phyloP scores from a whole-genome alignment of 306 rosid genomes.

The Cicer pinnatifidum region DNA sequence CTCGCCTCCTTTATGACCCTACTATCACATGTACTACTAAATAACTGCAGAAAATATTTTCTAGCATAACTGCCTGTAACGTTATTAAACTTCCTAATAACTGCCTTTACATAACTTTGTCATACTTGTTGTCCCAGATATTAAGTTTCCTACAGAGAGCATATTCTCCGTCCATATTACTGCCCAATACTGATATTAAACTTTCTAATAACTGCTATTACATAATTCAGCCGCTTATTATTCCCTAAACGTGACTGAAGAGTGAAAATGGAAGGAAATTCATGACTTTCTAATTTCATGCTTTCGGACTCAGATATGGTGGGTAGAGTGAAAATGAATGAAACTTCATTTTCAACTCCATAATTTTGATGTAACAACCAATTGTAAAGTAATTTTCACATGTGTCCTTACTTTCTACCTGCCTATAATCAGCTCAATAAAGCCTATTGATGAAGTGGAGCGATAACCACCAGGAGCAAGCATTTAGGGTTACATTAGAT shows the following conservation, averaged over 20 bases:
- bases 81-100: too few relatives aligned
- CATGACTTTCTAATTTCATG: constrained; percentile 23
- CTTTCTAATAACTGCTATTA: background rate
- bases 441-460: background rate
- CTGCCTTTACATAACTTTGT: too few relatives aligned
- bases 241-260: constrained; percentile 1
- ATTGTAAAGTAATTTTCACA: background rate
- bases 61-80: too few relatives aligned
- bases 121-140: too few relatives aligned
- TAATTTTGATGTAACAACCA: constrained; percentile 5
- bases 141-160: too few relatives aligned
- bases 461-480: constrained; percentile 10
- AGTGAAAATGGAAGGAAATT: constrained; percentile 32
- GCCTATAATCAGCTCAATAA: constrained; percentile 28
- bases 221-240: background rate
- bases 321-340: constrained; percentile 1
- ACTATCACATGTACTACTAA: too few relatives aligned
- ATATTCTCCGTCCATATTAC: background rate
- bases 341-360: background rate
- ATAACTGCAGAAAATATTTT: too few relatives aligned
- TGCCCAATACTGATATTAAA: background rate
- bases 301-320: background rate
- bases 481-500: constrained; percentile 8
- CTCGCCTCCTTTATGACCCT: too few relatives aligned
- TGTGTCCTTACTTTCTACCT: constrained; percentile 16